These are phyloP conservation scores for Corinectria fuckeliana DNA, from an alignment of 2,329 filamentous ascomycete genomes.

Conservation along the genomic window DNA sequence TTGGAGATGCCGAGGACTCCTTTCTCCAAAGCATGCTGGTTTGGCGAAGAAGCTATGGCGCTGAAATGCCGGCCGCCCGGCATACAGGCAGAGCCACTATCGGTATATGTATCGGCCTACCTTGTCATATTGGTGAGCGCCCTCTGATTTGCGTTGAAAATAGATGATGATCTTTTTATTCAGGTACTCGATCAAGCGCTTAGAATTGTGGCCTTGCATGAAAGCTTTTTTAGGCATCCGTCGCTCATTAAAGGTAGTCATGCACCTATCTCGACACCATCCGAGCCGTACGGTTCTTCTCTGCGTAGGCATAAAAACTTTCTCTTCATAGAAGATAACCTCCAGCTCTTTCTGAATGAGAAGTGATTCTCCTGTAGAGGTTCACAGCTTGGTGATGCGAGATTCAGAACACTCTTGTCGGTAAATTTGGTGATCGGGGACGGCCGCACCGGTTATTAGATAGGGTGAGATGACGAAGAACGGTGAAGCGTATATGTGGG, in stretches of 20 bases:
- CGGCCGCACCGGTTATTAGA: not conserved
- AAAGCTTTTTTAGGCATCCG: not conserved
- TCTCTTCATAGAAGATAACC: not conserved
- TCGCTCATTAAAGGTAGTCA: not conserved
- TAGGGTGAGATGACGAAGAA: not conserved
- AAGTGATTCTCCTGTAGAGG: not conserved
- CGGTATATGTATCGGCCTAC: conserved; percentile 1
- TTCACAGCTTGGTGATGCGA: not conserved
- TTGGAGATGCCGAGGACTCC: not conserved
- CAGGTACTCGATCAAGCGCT: not conserved
- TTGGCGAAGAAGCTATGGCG: conserved; percentile 2
- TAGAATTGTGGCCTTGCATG: not conserved
- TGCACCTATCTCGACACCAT: not conserved
- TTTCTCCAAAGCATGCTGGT: not conserved
- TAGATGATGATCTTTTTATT: conserved; percentile 2
- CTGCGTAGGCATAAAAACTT: not conserved
- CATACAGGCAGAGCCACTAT: conserved; percentile 1
- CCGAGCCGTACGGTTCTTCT: not conserved
- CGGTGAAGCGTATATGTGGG: not conserved
- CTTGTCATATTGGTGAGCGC: not conserved
- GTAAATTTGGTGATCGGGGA: not conserved
- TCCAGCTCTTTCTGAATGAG: not conserved
- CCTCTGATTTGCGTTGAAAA: not conserved
- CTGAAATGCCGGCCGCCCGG: conserved; percentile 12
- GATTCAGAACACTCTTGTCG: not conserved